phyloP scores from a whole-genome alignment of 768 basidiomycete species.

The Hebeloma cylindrosporum region DNA sequence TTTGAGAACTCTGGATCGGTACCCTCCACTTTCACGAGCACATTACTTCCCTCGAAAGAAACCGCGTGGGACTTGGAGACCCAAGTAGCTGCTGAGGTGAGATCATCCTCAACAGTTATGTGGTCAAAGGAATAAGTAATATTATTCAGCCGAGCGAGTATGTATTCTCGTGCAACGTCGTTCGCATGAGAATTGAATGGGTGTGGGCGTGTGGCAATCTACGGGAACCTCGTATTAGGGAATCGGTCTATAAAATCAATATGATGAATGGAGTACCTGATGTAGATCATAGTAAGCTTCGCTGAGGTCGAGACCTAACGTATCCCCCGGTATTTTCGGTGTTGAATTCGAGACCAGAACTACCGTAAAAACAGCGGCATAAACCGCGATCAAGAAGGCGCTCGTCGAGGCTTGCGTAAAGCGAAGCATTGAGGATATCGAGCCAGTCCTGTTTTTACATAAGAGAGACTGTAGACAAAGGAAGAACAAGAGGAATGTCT shows the following conservation, averaged over 20 bases:
- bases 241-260: neutral
- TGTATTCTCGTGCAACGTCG: constrained; percentile 10
- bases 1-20: constrained; percentile 17
- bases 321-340: constrained; percentile 11
- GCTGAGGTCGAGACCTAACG: constrained; percentile 10
- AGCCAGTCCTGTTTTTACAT: too few relatives aligned
- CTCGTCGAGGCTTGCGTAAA: too few relatives aligned
- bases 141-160: constrained; percentile 16
- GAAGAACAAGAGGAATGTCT: too few relatives aligned
- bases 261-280: constrained; percentile 9
- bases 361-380: constrained; percentile 2
- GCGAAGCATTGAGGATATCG: too few relatives aligned
- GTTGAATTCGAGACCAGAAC: constrained; percentile 11
- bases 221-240: neutral
- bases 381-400: neutral
- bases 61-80: constrained; percentile 17
- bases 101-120: constrained; percentile 12
- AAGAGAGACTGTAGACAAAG: too few relatives aligned
- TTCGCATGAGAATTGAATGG: constrained; percentile 19
- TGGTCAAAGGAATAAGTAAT: constrained; percentile 9
- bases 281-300: constrained; percentile 16
- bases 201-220: constrained; percentile 19
- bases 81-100: constrained; percentile 47
- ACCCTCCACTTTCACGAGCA: constrained; percentile 62
- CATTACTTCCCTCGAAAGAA: constrained; percentile 59